phyloP scores from a whole-genome alignment of 1,284 basidiomycete genomes.

The Phellopilus nigrolimitatus region DNA sequence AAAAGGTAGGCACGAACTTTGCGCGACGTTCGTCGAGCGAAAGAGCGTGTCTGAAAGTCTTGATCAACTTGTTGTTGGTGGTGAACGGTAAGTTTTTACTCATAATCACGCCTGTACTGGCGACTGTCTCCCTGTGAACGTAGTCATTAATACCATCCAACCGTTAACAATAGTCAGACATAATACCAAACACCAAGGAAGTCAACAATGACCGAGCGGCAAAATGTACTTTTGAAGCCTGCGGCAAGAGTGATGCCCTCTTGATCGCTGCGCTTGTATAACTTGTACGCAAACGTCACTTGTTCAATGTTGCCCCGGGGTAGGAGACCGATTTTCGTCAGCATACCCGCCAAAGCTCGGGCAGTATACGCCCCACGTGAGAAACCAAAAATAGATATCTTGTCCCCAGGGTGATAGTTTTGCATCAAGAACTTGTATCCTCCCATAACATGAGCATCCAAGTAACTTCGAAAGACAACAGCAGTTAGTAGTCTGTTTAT shows the following conservation, averaged over 20 bases:
- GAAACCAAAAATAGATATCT: conserved; percentile 65
- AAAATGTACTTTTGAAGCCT: conserved; percentile 66
- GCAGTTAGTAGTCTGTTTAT: background rate
- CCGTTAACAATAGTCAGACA: conserved; percentile 4
- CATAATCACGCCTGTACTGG: conserved; percentile 57
- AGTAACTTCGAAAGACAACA: conserved; percentile 39
- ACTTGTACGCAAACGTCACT: conserved; percentile 60
- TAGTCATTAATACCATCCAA: conserved; percentile 9
- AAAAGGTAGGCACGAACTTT: conserved; percentile 50
- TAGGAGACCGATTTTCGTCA: conserved; percentile 57
- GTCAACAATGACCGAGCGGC: conserved; percentile 50
- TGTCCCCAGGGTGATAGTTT: conserved; percentile 54
- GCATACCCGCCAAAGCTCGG: conserved; percentile 64
- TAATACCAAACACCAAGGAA: conserved; percentile 62
- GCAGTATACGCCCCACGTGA: conserved; percentile 77
- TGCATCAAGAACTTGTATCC: conserved; percentile 68
- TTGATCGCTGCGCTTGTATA: conserved; percentile 48
- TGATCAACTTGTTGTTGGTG: conserved; percentile 50
- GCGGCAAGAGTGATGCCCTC: conserved; percentile 35
- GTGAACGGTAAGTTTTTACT: conserved; percentile 58
- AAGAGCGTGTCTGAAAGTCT: conserved; percentile 57
- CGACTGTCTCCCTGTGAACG: conserved; percentile 56
- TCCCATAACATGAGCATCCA: conserved; percentile 58
- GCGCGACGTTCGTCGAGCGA: conserved; percentile 61
- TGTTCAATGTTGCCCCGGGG: conserved; percentile 54